Evolutionary conservation across 305 asterid genomes (phyloP), one percentile per base, ranked within the genome.

Genomic region (Withania somnifera): DNA sequence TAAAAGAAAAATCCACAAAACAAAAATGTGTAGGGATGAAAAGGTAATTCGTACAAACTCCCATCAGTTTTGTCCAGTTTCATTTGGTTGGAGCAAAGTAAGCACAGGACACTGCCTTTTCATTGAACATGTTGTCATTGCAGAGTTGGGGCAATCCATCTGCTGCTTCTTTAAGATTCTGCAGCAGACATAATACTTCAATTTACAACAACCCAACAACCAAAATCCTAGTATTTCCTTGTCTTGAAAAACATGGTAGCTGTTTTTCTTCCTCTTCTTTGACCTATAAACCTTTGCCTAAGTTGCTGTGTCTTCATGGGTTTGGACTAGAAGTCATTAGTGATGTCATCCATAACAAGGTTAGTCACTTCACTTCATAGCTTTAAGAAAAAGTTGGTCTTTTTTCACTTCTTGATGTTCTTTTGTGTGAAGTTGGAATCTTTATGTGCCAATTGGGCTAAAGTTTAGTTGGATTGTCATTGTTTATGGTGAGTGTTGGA

Each of bases 311-410:
- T 53, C 38, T 78, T 78, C 34, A 47, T 34, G 34, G 56, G 36
- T 13, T 26, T 77, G 86, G 92, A 19, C 28, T 88, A 57, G 78
- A 82, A 42, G 89, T 79, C 13, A 36, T 93, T 77, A 80, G 88
- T 83, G 93, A 87, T 52, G 86, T 94, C 47, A 13, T 92, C 11
- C 97, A 95, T 42, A 94, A 95, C 87, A 95, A 91, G 95, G 98
- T 92, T 61, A 17, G 64, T 3, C 53, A 76, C 51, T n/a, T 11
- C 0, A 28, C 20, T 77, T 53, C 67, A 50, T 58, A 17, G 5
- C 8, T n/a, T 40, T 68, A 4, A 40, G 20, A 10, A 19, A 67
- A 63, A 64, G 26, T n/a, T 63, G 38, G 5, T 47, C 22, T 24
- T 14, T 42, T 42, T 34, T 64, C 75, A 64, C 1, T 45, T 71